Conservation (phyloP, 1,284 basidiomycete species). For the Ceratobasidium sp. region DNA sequence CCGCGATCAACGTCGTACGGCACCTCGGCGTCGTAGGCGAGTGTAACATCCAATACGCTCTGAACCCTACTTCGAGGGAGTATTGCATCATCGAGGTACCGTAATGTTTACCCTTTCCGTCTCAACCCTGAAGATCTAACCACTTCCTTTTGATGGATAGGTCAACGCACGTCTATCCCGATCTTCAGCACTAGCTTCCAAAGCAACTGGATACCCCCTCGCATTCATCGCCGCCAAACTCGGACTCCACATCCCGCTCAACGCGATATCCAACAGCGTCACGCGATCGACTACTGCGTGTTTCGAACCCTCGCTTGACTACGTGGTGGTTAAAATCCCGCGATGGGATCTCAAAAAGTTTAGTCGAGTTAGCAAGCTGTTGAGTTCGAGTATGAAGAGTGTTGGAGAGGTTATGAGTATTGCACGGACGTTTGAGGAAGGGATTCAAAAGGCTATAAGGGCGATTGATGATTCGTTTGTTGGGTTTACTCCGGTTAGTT, state of each 20-base stretch:
- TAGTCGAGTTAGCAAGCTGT: conserved; percentile 86
- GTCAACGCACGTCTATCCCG: conserved; percentile 99
- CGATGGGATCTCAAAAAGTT: conserved; percentile 99
- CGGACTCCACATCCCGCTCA: conserved; percentile 95
- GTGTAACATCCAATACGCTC: conserved; percentile 99
- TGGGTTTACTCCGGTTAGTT: conserved; percentile 87
- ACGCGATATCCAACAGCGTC: conserved; percentile 98
- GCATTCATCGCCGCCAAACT: conserved; percentile 99
- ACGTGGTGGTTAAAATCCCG: conserved; percentile 98
- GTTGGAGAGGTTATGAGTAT: conserved; percentile 99
- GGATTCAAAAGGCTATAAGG: conserved; percentile 97
- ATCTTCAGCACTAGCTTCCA: conserved; percentile 97
- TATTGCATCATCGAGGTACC: conserved; percentile 97
- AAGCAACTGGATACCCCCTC: conserved; percentile 98
- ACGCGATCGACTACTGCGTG: conserved; percentile 97
- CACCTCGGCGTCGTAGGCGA: conserved; percentile 98
- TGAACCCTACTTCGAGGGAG: conserved; percentile 94
- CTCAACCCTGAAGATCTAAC: conserved; percentile 17
- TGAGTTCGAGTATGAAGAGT: conserved; percentile 98
- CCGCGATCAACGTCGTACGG: conserved; percentile 97
- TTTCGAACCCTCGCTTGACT: conserved; percentile 98
- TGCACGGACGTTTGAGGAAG: conserved; percentile 97
- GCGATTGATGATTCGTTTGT: conserved; percentile 95
- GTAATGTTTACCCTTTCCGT: conserved; percentile 2
- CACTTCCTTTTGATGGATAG: too few relatives aligned